phyloP scores from a whole-genome alignment of 371 early-diverging fungal species.

The Fennellomyces sp. region DNA sequence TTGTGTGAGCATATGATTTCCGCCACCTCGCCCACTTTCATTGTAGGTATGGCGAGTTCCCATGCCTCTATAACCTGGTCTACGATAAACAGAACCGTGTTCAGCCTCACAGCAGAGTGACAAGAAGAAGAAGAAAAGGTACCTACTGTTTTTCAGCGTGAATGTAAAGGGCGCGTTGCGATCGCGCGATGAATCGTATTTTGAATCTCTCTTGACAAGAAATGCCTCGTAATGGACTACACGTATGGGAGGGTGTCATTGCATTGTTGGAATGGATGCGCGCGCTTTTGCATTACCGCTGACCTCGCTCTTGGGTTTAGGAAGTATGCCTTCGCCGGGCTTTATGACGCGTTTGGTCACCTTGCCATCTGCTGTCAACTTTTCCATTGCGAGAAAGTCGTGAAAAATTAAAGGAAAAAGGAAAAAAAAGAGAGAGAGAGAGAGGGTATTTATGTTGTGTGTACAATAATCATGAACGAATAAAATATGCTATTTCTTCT shows the following conservation, averaged over 20 bases:
- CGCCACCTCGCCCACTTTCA: conserved; percentile 61
- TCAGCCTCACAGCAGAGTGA: not conserved
- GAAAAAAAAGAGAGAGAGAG: not conserved
- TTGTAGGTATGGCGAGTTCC: conserved; percentile 63
- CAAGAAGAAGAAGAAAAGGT: not conserved
- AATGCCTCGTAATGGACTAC: conserved; percentile 42
- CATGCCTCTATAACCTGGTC: conserved; percentile 62
- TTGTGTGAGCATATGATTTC: conserved; percentile 56
- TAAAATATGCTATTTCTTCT: conserved; percentile 14
- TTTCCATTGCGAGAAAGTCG: conserved; percentile 7
- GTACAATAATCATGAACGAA: not conserved
- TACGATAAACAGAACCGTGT: conserved; percentile 1
- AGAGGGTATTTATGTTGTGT: not conserved
- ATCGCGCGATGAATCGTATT: conserved; percentile 45
- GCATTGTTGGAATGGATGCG: not conserved
- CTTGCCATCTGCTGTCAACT: conserved; percentile 34
- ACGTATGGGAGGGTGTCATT: not conserved
- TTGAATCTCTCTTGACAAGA: conserved; percentile 14
- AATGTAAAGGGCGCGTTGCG: conserved; percentile 14
- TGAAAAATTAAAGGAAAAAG: not conserved
- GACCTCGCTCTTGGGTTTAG: conserved; percentile 24
- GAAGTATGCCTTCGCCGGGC: conserved; percentile 23
- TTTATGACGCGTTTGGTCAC: conserved; percentile 41
- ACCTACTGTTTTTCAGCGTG: conserved; percentile 13
- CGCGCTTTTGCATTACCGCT: conserved; percentile 19